Percentiles rank a stretch among this genome's conserved stretches.
These are phyloP conservation scores for Caryopteris hybrid DNA, from an alignment of 305 asterid species.

Conservation along the genomic window DNA sequence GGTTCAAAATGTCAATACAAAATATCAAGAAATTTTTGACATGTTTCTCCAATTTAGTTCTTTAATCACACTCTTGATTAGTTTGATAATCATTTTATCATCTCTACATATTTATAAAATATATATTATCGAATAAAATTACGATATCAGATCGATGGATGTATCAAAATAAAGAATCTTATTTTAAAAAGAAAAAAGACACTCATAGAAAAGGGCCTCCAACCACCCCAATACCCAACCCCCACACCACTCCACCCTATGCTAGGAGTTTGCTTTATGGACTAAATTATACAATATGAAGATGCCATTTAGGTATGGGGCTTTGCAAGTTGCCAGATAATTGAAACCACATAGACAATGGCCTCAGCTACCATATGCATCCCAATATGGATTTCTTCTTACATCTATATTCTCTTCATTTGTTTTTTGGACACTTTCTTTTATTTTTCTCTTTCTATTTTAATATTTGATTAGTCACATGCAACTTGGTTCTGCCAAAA, in stretches of 20 bases:
- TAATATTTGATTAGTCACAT: constrained; percentile 34
- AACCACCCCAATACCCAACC: too few relatives aligned
- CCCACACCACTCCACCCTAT: not conserved
- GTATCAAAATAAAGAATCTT: too few relatives aligned
- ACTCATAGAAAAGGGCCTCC: not conserved
- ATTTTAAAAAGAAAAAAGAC: not conserved
- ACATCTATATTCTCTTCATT: constrained; percentile 2
- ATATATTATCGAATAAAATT: too few relatives aligned
- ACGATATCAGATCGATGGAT: too few relatives aligned
- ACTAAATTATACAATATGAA: constrained; percentile 3
- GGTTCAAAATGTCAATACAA: too few relatives aligned
- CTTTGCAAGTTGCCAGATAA: constrained; percentile 29
- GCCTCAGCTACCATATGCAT: constrained; percentile 20
- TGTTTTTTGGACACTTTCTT: constrained; percentile 12
- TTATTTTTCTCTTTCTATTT: constrained; percentile 5
- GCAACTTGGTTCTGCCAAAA: constrained; percentile 32
- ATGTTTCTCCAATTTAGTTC: constrained; percentile 14
- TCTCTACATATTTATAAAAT: too few relatives aligned
- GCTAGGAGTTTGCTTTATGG: constrained; percentile 19
- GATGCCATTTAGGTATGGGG: constrained; percentile 28
- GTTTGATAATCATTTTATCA: too few relatives aligned
- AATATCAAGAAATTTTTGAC: constrained; percentile 7
- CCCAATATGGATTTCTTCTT: constrained; percentile 20
- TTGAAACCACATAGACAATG: not conserved
- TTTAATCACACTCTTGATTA: too few relatives aligned